Evolutionary conservation across 2,329 filamentous ascomycete genomes (phyloP), one percentile per base, ranked within the genome.

Genomic region (Fusarium pininemorale): DNA sequence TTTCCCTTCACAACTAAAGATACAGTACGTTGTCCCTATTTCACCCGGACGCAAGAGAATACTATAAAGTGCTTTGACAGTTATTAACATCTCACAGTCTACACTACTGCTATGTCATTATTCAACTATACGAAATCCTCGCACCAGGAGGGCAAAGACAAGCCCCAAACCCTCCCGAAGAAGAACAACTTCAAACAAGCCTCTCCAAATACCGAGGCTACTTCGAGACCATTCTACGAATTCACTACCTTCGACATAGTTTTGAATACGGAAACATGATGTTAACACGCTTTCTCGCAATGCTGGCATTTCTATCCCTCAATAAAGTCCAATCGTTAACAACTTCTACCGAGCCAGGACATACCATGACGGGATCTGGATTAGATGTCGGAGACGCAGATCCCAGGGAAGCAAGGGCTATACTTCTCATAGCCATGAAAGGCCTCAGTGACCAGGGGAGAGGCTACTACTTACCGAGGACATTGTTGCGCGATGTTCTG

Each of bases 211-310:
- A 60, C 11, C 55, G 59, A 48, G 69, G 24, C 4, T 38, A 62
- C 4, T 65, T 72, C 7, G 70, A 72, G 37, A 65, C 68, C 1
- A n/a, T 72, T 6, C 18, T 72, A 7, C 63, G 68, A 1, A 71
- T 72, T 7, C 65, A 72, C 28, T 62, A 72, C 28, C 50, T 72
- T 3, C 59, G 69, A 1, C 69, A 72, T 7, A 68, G 70, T 8
- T 72, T 72, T 6, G 58, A 58, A 30, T 51, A 37, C 8, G 58
- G 54, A 8, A 71, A 69, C 13, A 62, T 61, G 63, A 64, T 72
- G 63, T 7, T 72, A 1, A 58, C 63, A 1, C 44, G 44, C 1
- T 72, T 72, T 3, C 63, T 72, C 6, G n/a, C 42, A 1, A 58
- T 72, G 53, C 41, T 72, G 2, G 69, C 48, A 4, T 64, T 56